These are phyloP conservation scores for Aspergillus olivimuriae DNA, from an alignment of 495 filamentous ascomycete species.

Conservation along the genomic window DNA sequence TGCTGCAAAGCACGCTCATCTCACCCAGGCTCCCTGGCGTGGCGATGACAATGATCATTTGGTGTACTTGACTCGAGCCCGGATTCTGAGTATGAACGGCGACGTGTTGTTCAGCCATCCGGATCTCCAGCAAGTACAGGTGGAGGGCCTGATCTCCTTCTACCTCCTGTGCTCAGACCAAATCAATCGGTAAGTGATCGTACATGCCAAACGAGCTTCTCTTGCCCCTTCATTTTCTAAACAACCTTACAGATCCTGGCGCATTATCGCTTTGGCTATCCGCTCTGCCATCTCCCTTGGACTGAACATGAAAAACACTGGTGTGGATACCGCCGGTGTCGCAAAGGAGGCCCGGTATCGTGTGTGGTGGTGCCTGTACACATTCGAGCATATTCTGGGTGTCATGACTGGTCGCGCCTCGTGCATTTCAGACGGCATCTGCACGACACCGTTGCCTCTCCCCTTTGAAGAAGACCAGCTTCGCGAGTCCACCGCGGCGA, in stretches of 20 bases:
- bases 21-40: conserved; percentile 45
- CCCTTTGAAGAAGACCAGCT: conserved; percentile 50
- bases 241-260: conserved; percentile 57
- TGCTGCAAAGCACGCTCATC: conserved; percentile 49
- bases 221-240: conserved; percentile 2
- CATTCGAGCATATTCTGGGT: conserved; percentile 52
- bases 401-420: conserved; percentile 62
- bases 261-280: conserved; percentile 53
- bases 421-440: conserved; percentile 51
- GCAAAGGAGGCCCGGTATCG: conserved; percentile 59
- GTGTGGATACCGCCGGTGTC: conserved; percentile 37
- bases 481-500: conserved; percentile 23
- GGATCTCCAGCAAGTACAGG: conserved; percentile 58
- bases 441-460: conserved; percentile 54
- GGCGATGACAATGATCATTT: conserved; percentile 49
- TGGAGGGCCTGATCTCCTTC: conserved; percentile 52
- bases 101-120: conserved; percentile 49
- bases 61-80: conserved; percentile 55
- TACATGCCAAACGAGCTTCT: background rate
- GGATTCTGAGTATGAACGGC: conserved; percentile 49
- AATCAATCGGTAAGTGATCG: conserved; percentile 50
- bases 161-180: conserved; percentile 58
- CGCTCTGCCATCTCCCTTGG: conserved; percentile 56
- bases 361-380: conserved; percentile 62
- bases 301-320: conserved; percentile 57